A percentile compares a stretch with the other conserved stretches of the same genome.
phyloP scores from a whole-genome alignment of 208 protist species.

The Vickermania spadyakhi region DNA sequence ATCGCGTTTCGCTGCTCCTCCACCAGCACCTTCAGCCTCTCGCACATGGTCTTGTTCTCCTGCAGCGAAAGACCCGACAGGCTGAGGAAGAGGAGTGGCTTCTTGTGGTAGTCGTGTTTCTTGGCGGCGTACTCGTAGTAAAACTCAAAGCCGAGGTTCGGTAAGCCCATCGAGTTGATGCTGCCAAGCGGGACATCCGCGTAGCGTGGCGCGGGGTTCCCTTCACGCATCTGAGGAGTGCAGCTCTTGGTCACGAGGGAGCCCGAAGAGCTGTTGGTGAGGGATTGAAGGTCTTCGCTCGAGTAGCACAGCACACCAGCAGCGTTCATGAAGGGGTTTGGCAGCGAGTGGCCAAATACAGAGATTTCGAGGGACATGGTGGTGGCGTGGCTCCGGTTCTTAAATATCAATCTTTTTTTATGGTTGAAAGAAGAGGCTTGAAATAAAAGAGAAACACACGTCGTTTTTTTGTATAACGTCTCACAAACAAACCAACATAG shows the following conservation, averaged over 20 bases:
- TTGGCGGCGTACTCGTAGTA: conserved; percentile 46
- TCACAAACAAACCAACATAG: too few relatives aligned
- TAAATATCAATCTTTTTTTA: background rate
- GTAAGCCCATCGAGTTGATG: conserved; percentile 88
- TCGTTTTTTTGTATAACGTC: background rate
- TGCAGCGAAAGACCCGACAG: conserved; percentile 70
- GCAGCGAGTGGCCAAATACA: conserved; percentile 43
- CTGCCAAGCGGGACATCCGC: conserved; percentile 50
- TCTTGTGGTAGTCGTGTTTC: conserved; percentile 33
- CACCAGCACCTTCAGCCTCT: conserved; percentile 31
- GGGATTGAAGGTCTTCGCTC: conserved; percentile 34
- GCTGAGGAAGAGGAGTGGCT: conserved; percentile 75
- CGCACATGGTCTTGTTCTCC: conserved; percentile 71
- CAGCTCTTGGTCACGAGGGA: conserved; percentile 82
- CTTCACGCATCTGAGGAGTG: conserved; percentile 47
- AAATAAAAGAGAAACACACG: background rate
- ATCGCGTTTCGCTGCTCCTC: conserved; percentile 24
- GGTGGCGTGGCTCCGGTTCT: background rate
- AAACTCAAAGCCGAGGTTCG: conserved; percentile 77
- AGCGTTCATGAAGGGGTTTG: conserved; percentile 87
- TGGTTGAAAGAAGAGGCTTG: background rate
- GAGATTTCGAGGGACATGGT: conserved; percentile 61
- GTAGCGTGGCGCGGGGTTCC: conserved; percentile 82
- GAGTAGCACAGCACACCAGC: conserved; percentile 75
- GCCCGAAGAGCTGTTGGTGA: conserved; percentile 53